Conservation (phyloP, 2,329 filamentous ascomycete genomes). For the Gliomastix tumulicola region DNA sequence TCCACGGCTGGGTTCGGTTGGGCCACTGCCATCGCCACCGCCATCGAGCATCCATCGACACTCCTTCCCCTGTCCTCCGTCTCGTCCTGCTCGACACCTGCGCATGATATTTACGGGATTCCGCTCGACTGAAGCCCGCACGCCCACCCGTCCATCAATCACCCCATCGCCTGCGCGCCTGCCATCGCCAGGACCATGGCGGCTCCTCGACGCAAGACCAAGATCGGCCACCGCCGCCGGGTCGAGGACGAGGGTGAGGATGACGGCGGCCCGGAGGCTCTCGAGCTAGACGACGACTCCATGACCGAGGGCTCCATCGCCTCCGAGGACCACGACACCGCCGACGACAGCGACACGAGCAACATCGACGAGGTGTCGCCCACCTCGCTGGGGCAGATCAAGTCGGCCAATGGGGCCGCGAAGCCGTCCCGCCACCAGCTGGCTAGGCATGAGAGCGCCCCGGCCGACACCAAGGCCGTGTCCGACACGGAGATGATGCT, state of each 20-base stretch:
- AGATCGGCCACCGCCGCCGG: conserved; percentile 61
- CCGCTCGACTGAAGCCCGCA: no score
- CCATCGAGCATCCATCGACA: not conserved
- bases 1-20: not conserved
- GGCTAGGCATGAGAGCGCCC: conserved; percentile 18
- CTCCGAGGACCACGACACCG: conserved; percentile 54
- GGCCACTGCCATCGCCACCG: not conserved
- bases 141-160: no score
- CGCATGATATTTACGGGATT: no score
- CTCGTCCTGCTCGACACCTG: no score
- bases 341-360: conserved; percentile 58
- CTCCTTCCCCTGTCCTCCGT: not conserved
- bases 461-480: conserved; percentile 20
- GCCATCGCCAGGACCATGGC: conserved; percentile 21
- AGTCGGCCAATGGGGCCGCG: conserved; percentile 32
- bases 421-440: conserved; percentile 29
- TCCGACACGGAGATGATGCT: conserved; percentile 55
- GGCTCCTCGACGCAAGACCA: conserved; percentile 52
- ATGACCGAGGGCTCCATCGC: conserved; percentile 56
- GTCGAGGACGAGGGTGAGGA: conserved; percentile 67
- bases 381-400: conserved; percentile 32
- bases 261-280: conserved; percentile 47
- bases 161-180: no score
- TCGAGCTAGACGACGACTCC: conserved; percentile 59
- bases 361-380: conserved; percentile 52